phyloP scores from a whole-genome alignment of 805 yeast species.

The Pichia scutulata region DNA sequence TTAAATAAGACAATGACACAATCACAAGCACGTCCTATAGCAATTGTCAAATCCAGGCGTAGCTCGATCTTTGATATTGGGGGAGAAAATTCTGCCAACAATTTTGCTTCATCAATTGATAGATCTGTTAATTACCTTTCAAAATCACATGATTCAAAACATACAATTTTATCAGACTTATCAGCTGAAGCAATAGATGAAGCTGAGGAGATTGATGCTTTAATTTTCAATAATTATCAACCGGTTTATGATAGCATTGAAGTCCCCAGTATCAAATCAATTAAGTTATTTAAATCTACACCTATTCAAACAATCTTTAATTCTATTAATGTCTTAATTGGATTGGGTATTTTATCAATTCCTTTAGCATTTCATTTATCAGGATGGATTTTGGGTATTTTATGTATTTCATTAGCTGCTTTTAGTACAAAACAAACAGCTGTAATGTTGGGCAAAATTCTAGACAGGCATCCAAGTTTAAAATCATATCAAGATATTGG shows the following conservation, averaged over 20 bases:
- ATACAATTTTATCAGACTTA: neutral
- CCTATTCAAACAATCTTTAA: constrained; percentile 72
- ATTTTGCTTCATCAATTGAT: constrained; percentile 29
- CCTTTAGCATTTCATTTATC: constrained; percentile 62
- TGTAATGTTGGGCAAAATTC: constrained; percentile 42
- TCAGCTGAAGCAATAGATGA: neutral
- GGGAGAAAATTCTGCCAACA: constrained; percentile 31
- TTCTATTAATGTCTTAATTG: constrained; percentile 68
- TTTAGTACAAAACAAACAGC: constrained; percentile 48
- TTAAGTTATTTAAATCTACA: constrained; percentile 40
- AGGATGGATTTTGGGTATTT: constrained; percentile 54
- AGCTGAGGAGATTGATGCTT: neutral
- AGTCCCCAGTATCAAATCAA: neutral
- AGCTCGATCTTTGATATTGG: constrained; percentile 23
- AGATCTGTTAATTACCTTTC: constrained; percentile 27
- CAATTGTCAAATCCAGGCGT: neutral
- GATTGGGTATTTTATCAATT: constrained; percentile 66
- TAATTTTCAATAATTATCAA: neutral
- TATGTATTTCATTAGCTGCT: constrained; percentile 38
- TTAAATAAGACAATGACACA: neutral
- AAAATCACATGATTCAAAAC: constrained; percentile 14
- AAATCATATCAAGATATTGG: constrained; percentile 58
- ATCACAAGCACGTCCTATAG: neutral
- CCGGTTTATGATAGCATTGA: constrained; percentile 1
- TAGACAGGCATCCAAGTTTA: constrained; percentile 32